Evolutionary conservation across 805 yeast species (phyloP), one percentile per base, ranked within the genome.

Genomic region (Suhomyces emberorum): DNA sequence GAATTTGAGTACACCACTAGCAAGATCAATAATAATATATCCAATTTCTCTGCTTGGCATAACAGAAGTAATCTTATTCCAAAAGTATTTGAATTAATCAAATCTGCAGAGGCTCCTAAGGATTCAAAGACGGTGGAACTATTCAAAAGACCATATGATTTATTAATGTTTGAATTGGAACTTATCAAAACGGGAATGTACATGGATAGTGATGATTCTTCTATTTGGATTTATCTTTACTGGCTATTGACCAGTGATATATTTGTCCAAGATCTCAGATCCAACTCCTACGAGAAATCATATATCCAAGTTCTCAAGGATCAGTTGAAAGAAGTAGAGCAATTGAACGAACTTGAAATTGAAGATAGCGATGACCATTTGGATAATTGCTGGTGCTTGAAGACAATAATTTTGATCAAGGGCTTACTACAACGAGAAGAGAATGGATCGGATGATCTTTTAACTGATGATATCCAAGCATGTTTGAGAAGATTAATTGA

Each of bases 21-120:
- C 34, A 83, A 81, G 65, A 88, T 93, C 49, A 84, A 83, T 49
- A 74, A 71, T 37, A 85, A 93, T 58, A 87, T 89, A 39, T 85
- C 96, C 25, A 93, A 93, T 59, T 93, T 83, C 52, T 86, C 96
- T 2, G 98, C 98, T 4, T 88, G 96, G 95, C 97, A 91, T 58
- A 86, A 87, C 56, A 69, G 98, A 44, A 74, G 88, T 1, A 79
- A 77, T 39, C 61, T 89, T 41, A 72, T 91, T 9, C 79, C 81
- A 3, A 61, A 60, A 34, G 57, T 85, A 34, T 69, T 76, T 36
- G 45, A 49, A 1, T 34, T 44, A 29, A 30, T 47, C 15, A 24
- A 28, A 4, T 16, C 31, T 14, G 28, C 28, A 3, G 15, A 20
- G 4, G 29, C 15, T 3, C 22, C 8, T 9, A 7, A 20, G 11